Conservation (phyloP, 164 flowering plant species). For the Aristolochia contorta region DNA sequence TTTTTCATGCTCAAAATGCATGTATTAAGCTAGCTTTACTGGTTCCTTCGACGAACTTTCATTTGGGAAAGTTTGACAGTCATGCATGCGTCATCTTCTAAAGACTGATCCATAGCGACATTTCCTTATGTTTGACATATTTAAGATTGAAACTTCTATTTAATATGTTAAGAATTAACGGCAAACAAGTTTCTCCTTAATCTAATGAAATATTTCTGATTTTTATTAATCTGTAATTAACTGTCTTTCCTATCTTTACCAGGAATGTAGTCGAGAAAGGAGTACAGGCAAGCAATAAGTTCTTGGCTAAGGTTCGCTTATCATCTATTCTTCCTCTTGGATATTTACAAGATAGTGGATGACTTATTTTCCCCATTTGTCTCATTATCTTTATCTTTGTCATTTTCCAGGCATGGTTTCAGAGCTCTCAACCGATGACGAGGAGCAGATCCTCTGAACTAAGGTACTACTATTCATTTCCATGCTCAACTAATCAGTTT, state of each 20-base stretch:
- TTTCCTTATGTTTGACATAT: too few species aligned
- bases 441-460: slow-evolving; percentile 81
- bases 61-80: too few species aligned
- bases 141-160: too few species aligned
- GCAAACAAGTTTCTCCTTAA: background rate
- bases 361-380: background rate
- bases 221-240: background rate
- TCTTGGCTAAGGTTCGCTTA: slow-evolving; percentile 52
- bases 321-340: slow-evolving; percentile 2
- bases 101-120: too few species aligned
- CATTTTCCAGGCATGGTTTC: slow-evolving; percentile 55
- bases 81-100: too few species aligned
- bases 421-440: slow-evolving; percentile 79
- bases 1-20: too few species aligned
- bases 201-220: background rate
- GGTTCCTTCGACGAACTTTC: too few species aligned
- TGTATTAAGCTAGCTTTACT: too few species aligned
- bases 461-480: slow-evolving; percentile 27
- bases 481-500: background rate
- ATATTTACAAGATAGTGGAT: slow-evolving; percentile 2
- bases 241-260: slow-evolving; percentile 8
- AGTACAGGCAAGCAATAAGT: slow-evolving; percentile 46
- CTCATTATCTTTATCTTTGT: slow-evolving; percentile 8
- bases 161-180: too few species aligned
- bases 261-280: slow-evolving; percentile 49